phyloP scores from a whole-genome alignment of 768 basidiomycete species.

The Podaxis rugospora region DNA sequence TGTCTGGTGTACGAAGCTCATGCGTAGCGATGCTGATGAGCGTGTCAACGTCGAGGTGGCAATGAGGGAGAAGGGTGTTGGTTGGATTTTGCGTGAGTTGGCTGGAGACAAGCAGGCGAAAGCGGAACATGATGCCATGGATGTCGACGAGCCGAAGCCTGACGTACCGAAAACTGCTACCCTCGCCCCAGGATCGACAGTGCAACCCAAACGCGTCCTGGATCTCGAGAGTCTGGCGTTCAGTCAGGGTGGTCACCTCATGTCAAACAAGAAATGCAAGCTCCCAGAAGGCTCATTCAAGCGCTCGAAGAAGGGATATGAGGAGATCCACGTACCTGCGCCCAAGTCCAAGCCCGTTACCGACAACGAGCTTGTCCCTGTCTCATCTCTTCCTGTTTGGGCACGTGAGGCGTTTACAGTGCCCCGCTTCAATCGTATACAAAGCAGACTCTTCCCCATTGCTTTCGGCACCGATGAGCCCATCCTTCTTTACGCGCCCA shows the following conservation, averaged over 20 bases:
- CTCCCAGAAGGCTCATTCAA: constrained; percentile 98
- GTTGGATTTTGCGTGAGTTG: constrained; percentile 91
- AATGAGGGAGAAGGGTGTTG: constrained; percentile 96
- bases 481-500: constrained; percentile 92
- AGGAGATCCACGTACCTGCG: constrained; percentile 95
- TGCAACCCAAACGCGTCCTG: constrained; percentile 80
- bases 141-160: constrained; percentile 59
- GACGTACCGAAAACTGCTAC: constrained; percentile 79
- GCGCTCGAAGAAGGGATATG: constrained; percentile 92
- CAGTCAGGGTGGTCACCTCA: constrained; percentile 91
- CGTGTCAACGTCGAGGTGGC: constrained; percentile 93
- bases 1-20: constrained; percentile 97
- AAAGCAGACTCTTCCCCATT: constrained; percentile 88
- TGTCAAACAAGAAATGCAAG: constrained; percentile 99
- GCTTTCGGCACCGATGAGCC: constrained; percentile 96
- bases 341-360: constrained; percentile 71
- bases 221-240: constrained; percentile 97
- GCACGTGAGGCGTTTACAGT: constrained; percentile 83
- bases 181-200: constrained; percentile 79
- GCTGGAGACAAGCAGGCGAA: constrained; percentile 69
- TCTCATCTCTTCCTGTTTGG: constrained; percentile 79
- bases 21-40: constrained; percentile 84
- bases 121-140: constrained; percentile 57
- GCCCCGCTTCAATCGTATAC: constrained; percentile 80
- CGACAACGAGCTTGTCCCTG: constrained; percentile 66